Evolutionary conservation across 2,329 filamentous ascomycete genomes (phyloP).

Genomic region (Oidium heveae): DNA sequence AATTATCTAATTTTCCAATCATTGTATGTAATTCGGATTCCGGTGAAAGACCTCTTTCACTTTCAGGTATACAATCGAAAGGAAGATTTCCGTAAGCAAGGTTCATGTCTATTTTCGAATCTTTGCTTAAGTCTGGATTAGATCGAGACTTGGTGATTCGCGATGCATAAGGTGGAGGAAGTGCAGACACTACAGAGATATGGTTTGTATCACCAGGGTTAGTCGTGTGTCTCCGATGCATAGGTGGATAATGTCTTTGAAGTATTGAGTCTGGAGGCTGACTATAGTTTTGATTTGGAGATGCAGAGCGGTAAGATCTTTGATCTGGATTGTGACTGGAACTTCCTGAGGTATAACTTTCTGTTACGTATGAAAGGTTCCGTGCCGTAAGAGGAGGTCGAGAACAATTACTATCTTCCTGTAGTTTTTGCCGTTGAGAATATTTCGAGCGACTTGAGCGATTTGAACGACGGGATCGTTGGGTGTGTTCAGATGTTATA

Average conservation of each 20-base stretch:
- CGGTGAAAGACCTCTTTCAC: constrained; percentile 11
- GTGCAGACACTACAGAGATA: neutral
- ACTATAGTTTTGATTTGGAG: neutral
- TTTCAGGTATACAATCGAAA: constrained; percentile 26
- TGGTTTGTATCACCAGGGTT: constrained; percentile 2
- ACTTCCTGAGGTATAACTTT: constrained; percentile 8
- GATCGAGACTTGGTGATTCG: constrained; percentile 5
- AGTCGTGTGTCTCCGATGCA: constrained; percentile 11
- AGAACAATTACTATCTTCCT: constrained; percentile 1
- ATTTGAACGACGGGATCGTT: constrained; percentile 13
- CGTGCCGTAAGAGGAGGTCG: constrained; percentile 8
- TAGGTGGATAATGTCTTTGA: constrained; percentile 3
- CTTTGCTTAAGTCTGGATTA: constrained; percentile 9
- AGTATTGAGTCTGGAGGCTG: constrained; percentile 3
- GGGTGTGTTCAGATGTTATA: constrained; percentile 12
- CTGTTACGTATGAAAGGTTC: constrained; percentile 8
- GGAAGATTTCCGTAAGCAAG: constrained; percentile 72
- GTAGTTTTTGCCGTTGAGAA: constrained; percentile 1
- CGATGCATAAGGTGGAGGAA: constrained; percentile 6
- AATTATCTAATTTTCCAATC: constrained; percentile 45
- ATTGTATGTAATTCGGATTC: constrained; percentile 38
- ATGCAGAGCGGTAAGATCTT: constrained; percentile 4
- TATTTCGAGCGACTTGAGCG: constrained; percentile 9
- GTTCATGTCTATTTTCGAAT: constrained; percentile 55
- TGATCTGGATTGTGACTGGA: constrained; percentile 7